Conservation (phyloP, 2,329 filamentous ascomycete genomes). For the Pseudopithomyces chartarum region DNA sequence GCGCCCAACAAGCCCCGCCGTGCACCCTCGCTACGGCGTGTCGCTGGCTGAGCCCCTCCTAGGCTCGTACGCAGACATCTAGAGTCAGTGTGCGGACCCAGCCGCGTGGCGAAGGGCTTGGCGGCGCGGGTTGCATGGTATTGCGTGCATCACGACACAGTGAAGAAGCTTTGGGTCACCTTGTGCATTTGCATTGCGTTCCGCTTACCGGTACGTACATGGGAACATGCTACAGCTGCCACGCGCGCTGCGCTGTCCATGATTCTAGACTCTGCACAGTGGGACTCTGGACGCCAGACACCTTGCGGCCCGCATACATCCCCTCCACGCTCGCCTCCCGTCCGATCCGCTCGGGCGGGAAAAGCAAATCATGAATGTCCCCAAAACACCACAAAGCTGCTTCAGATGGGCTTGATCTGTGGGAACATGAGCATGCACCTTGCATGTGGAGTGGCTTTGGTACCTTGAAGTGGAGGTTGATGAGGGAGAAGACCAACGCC, state of each 20-base stretch:
- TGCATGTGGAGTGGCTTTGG: not conserved
- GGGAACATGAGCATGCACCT: constrained; percentile 4
- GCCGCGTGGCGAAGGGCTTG: constrained; percentile 9
- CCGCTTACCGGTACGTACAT: constrained; percentile 5
- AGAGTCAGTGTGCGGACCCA: constrained; percentile 3
- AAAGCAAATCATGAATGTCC: constrained; percentile 20
- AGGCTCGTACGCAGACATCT: not conserved
- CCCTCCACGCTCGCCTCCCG: not conserved
- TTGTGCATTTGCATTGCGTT: constrained; percentile 7
- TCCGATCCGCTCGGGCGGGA: constrained; percentile 13
- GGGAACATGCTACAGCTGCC: constrained; percentile 7
- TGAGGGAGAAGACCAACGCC: constrained; percentile 93
- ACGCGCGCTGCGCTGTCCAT: not conserved
- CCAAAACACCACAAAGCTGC: constrained; percentile 4
- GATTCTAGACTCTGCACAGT: constrained; percentile 13
- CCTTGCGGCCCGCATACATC: constrained; percentile 9
- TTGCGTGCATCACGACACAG: constrained; percentile 1
- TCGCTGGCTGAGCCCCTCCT: not conserved
- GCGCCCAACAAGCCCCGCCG: no score
- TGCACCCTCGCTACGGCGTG: not conserved
- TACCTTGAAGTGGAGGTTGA: constrained; percentile 95
- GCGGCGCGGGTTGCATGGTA: constrained; percentile 9
- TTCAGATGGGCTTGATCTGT: constrained; percentile 73
- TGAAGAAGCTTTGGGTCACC: constrained; percentile 1
- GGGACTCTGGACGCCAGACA: constrained; percentile 17